Conservation (phyloP, 139 green algal species). For the Chlorella ohadii region DNA sequence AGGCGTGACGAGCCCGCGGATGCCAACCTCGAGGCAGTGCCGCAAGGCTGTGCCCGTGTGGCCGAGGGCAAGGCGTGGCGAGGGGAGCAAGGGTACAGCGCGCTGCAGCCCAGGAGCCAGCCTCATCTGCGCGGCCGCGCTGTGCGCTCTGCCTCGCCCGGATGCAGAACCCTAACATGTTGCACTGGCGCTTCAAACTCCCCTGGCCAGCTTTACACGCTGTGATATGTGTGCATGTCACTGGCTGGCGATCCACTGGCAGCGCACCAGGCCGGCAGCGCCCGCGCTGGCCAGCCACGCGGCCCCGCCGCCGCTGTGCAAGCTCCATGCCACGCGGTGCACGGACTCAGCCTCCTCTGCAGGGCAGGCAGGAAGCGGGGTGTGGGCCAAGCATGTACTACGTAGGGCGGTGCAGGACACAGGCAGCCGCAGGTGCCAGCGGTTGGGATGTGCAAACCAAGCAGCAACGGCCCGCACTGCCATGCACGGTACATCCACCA, state of each 20-base stretch:
- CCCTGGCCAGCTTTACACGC: background rate
- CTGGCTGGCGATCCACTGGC: constrained; percentile 15
- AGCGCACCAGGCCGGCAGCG: constrained; percentile 37
- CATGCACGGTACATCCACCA: too few species aligned
- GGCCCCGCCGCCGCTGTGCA: background rate
- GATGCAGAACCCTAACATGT: background rate
- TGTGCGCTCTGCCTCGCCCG: background rate
- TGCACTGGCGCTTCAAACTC: background rate
- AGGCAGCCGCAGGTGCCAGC: too few species aligned
- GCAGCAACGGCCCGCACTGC: too few species aligned
- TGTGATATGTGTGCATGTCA: background rate
- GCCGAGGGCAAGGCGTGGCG: too few species aligned
- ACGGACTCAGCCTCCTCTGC: constrained; percentile 33
- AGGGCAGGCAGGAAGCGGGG: background rate
- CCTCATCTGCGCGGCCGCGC: background rate
- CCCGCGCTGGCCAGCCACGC: constrained; percentile 34
- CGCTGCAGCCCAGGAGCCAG: background rate
- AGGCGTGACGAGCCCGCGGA: too few species aligned
- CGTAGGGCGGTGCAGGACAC: too few species aligned
- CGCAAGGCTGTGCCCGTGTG: too few species aligned
- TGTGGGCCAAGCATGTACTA: background rate
- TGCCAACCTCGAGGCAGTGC: too few species aligned
- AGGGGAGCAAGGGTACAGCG: background rate
- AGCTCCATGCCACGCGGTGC: constrained; percentile 36
- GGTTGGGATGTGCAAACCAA: too few species aligned